Base-by-base conservation (phyloP, 192 early-diverging fungal species). In the Coemansia sp. region DNA sequence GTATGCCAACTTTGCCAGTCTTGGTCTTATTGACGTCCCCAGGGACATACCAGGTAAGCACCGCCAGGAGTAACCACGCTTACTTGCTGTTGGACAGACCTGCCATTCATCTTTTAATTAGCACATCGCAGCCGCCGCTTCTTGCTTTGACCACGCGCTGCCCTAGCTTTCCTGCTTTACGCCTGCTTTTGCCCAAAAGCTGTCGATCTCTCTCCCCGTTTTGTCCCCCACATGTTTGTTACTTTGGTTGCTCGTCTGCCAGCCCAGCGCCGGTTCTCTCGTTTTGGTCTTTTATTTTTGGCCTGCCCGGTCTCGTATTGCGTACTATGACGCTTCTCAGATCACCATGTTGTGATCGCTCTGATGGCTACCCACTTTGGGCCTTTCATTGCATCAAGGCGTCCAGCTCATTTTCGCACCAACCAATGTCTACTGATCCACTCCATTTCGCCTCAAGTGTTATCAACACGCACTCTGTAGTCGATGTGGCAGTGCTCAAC, bases 11-110 rank as follows among this genome's bases (percentile, higher is more conserved):
- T 72, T 67, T 49, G 69, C 68, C 69, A 40, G 44, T 23, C 63
- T 62, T 16, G 66, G 62, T n/a, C 66, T 80, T 49, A n/a, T 23
- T 26, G 71, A 53, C 11, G 6, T 68, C 26, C 77, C 77, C 26
- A 57, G 35, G 53, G 73, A 64, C 26, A 59, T 72, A 44, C 73
- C 77, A 59, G 69, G 77, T 80, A 80, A 65, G 77, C 39, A 32
- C 26, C 43, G 17, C 37, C 42, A 58, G 6, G 55, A 17, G 55
- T 58, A 58, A 58, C 55, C 55, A 14, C 32, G 30, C 30, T 17
- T 17, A 17, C 30, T 17, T 17, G 6, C 16, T 35, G 55, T 17
- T 16, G 30, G 30, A 2, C 6, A 4, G 55, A 19, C 19, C 47
- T 43, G 40, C 40, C 10, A 43, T 43, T 43, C 16, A 17, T 6